Percentiles rank a stretch among this genome's conserved stretches.
These are phyloP conservation scores for Dendrobium chrysotoxum DNA, from an alignment of 106 monocot genomes.

Conservation along the genomic window DNA sequence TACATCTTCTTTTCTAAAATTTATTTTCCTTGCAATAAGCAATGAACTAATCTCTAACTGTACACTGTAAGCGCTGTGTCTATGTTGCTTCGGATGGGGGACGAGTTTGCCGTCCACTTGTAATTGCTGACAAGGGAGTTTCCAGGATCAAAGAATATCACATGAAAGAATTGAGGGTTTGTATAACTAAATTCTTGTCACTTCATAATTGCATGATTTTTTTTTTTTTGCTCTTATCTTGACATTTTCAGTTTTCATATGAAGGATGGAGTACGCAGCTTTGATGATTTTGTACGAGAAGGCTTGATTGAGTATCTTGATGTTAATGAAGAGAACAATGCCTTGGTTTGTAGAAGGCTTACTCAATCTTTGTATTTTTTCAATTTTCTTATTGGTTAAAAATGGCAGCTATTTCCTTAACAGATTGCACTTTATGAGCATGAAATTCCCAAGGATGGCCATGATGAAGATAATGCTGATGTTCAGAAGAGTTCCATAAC, in stretches of 20 bases:
- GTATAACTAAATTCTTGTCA: slow-evolving; percentile 5
- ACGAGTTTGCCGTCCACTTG: slow-evolving; percentile 95
- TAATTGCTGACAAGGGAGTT: slow-evolving; percentile 88
- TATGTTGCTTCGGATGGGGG: slow-evolving; percentile 98
- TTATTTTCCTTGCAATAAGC: not conserved
- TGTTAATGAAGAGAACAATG: slow-evolving; percentile 99
- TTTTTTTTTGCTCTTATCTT: not conserved
- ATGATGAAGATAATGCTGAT: slow-evolving; percentile 19
- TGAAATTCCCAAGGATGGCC: slow-evolving; percentile 20
- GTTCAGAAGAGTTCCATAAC: slow-evolving; percentile 51
- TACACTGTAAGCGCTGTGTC: slow-evolving; percentile 49
- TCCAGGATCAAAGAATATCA: slow-evolving; percentile 86
- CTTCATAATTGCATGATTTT: not conserved
- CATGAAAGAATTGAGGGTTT: slow-evolving; percentile 84
- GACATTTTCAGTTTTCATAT: not conserved
- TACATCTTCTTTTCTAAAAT: not conserved
- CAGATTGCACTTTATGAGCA: slow-evolving; percentile 88
- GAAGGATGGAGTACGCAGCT: slow-evolving; percentile 80
- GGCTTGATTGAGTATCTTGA: slow-evolving; percentile 96
- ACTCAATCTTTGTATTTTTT: not conserved
- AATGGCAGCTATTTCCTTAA: slow-evolving; percentile 1
- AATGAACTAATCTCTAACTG: not conserved
- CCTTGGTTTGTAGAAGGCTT: slow-evolving; percentile 43
- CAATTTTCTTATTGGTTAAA: not conserved
- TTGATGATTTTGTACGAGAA: slow-evolving; percentile 84